Percentiles rank a stretch among this genome's conserved stretches.
Evolutionary conservation across 2,329 filamentous ascomycete species (phyloP).

Genomic region (Periconia macrospinosa): DNA sequence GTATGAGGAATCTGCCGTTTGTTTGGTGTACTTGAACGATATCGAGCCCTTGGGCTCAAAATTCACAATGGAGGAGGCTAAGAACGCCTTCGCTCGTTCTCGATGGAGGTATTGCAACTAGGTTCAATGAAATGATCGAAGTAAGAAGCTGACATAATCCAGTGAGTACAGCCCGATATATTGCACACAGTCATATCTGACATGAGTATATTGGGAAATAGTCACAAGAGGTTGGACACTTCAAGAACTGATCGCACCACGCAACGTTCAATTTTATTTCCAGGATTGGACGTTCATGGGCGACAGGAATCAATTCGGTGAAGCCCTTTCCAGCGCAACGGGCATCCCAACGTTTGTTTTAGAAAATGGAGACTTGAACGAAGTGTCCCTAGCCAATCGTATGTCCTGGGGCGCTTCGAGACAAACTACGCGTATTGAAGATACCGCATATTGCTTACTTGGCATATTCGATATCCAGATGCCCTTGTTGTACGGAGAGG

Average conservation of each 20-base stretch:
- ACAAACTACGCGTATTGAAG: conserved; percentile 29
- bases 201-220: neutral
- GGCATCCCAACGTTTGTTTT: conserved; percentile 26
- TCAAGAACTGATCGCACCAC: conserved; percentile 31
- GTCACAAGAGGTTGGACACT: conserved; percentile 32
- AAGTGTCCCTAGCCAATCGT: conserved; percentile 26
- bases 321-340: conserved; percentile 26
- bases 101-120: conserved; percentile 17
- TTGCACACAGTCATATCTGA: too few relatives aligned
- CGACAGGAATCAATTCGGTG: conserved; percentile 25
- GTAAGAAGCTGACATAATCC: neutral
- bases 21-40: conserved; percentile 24
- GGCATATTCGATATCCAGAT: conserved; percentile 37
- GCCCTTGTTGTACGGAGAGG: conserved; percentile 33
- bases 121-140: neutral
- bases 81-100: conserved; percentile 17
- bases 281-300: conserved; percentile 28
- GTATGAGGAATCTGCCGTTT: conserved; percentile 22
- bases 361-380: conserved; percentile 17
- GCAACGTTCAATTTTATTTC: conserved; percentile 26
- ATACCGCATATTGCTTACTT: conserved; percentile 32
- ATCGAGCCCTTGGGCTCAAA: conserved; percentile 7
- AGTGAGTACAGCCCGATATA: neutral
- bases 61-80: conserved; percentile 17
- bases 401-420: conserved; percentile 34